Evolutionary conservation across 1,284 basidiomycete species (phyloP).

Genomic region (Marasmius tenuissimus): DNA sequence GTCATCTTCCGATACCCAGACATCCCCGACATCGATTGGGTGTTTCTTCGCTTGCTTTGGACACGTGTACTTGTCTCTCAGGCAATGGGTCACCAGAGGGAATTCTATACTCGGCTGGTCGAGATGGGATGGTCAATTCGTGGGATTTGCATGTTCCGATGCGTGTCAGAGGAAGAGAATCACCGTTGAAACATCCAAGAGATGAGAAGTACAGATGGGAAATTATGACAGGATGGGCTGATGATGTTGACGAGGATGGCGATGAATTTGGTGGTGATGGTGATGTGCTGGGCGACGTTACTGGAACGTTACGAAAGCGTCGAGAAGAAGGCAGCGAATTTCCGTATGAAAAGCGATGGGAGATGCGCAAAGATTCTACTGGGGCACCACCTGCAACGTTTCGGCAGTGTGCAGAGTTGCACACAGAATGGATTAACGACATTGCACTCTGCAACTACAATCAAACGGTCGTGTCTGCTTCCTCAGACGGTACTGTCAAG

Average conservation of each 20-base stretch:
- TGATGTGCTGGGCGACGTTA: slow-evolving; percentile 75
- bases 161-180: slow-evolving; percentile 31
- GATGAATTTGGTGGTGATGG: slow-evolving; percentile 66
- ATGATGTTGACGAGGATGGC: slow-evolving; percentile 58
- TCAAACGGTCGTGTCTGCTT: slow-evolving; percentile 95
- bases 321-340: slow-evolving; percentile 32
- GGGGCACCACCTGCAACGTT: slow-evolving; percentile 58
- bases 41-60: slow-evolving; percentile 83
- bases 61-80: slow-evolving; percentile 75
- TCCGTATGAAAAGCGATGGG: slow-evolving; percentile 78
- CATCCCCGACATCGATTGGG: slow-evolving; percentile 87
- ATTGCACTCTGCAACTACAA: slow-evolving; percentile 91
- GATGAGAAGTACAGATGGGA: slow-evolving; percentile 60
- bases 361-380: slow-evolving; percentile 49
- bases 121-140: slow-evolving; percentile 88
- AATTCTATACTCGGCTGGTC: slow-evolving; percentile 90
- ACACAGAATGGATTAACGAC: slow-evolving; percentile 97
- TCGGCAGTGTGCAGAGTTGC: slow-evolving; percentile 82
- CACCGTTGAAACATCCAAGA: slow-evolving; percentile 22
- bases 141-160: slow-evolving; percentile 87
- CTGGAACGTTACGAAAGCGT: slow-evolving; percentile 32
- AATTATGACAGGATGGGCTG: slow-evolving; percentile 77
- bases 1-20: slow-evolving; percentile 14
- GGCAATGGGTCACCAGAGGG: slow-evolving; percentile 73
- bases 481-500: slow-evolving; percentile 93